These are phyloP conservation scores for Aegilops umbellulata DNA, from an alignment of 176 grass and related monocot genomes.

Conservation along the genomic window DNA sequence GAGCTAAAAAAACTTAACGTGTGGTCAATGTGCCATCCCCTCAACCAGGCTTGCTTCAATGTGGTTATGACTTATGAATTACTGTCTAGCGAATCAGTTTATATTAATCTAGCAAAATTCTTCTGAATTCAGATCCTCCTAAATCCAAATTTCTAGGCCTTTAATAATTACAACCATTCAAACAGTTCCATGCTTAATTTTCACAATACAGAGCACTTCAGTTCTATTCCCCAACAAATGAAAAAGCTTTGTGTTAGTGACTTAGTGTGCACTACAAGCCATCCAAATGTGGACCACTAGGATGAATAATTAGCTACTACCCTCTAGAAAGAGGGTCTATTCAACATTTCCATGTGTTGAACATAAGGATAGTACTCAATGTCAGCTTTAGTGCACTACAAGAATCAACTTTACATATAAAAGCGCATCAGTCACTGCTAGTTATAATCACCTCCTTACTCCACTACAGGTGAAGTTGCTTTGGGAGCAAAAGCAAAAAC, in stretches of 20 bases:
- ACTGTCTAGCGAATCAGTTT: neutral
- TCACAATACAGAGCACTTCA: neutral
- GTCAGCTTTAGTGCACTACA: constrained; percentile 28
- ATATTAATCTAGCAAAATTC: neutral
- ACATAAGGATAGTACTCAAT: constrained; percentile 12
- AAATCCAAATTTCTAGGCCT: neutral
- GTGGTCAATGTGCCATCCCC: neutral
- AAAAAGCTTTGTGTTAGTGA: neutral
- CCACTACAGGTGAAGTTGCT: neutral
- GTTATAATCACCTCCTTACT: neutral
- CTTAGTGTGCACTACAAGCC: constrained; percentile 5
- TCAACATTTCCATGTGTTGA: neutral
- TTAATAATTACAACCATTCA: neutral
- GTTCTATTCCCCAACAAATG: neutral
- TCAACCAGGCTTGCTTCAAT: neutral
- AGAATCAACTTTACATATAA: constrained; percentile 19
- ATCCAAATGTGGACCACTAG: constrained; percentile 12
- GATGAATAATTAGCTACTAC: constrained; percentile 21
- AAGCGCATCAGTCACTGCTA: constrained; percentile 24
- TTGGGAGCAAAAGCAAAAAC: neutral
- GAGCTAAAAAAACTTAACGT: neutral
- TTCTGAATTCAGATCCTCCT: neutral
- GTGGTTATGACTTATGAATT: too few relatives aligned
- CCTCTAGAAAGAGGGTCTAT: constrained; percentile 12
- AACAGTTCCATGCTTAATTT: neutral